Evolutionary conservation across 2,329 filamentous ascomycete genomes (phyloP), one percentile per base, ranked within the genome.

Genomic region (Exophiala sp.): DNA sequence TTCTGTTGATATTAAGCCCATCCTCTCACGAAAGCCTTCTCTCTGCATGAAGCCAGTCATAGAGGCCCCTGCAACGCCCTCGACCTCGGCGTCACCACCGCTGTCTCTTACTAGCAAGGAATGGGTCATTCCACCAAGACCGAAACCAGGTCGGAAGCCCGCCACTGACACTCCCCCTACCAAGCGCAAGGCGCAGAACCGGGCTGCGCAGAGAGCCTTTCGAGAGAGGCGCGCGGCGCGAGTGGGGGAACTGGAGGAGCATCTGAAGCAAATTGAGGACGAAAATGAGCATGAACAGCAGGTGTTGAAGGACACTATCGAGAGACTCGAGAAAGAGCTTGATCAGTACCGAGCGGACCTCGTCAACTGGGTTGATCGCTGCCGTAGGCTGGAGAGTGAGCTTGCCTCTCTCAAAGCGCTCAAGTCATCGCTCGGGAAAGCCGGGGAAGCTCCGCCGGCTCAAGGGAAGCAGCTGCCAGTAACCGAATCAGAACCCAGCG

Each of bases 151-250:
- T 42, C 82, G 91, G 60, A 97, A 97, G 75, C 90, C 91, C 2
- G 88, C 88, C 40, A 94, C 88, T 29, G 90, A 96, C 65, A 94
- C 90, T 45, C 89, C 90, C 11, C 86, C 87, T 1, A 95, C 89
- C 37, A 95, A 95, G 72, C 82, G 93, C 58, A 94, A 96, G 73
- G 86, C 88, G 1, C 93, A 97, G 71, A 97, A 97, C 68, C 80
- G 93, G 53, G 86, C 88, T 40, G 91, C 91, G 2, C 91, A 97
- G 71, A 77, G 91, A 51, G 88, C 86, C 1, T 97, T 97, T 68
- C 80, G 91, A 27, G 89, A 95, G 69, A 78, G 91, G 50, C 81
- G 91, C 56, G 88, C 88, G 1, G 87, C 88, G 19, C 85, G 88
- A 32, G 87, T 96, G 5, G 83, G 85, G 32, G 90, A 79, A 57